phyloP scores from a whole-genome alignment of 2,329 filamentous ascomycete species.

The Fusarium sp. region DNA sequence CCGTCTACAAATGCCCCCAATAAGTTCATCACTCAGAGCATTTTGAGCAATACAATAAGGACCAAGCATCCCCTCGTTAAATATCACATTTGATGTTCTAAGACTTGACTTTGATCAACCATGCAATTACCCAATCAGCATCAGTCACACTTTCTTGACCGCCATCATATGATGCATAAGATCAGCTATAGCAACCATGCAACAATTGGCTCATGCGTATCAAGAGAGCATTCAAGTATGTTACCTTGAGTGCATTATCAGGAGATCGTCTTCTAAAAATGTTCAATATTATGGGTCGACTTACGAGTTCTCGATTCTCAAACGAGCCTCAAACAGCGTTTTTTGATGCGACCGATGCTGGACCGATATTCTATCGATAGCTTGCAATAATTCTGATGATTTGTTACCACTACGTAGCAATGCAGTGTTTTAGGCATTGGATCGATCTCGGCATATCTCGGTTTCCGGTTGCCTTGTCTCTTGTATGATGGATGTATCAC shows the following conservation, averaged over 20 bases:
- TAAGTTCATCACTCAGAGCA: neutral
- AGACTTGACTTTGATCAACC: neutral
- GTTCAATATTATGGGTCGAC: neutral
- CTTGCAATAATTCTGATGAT: neutral
- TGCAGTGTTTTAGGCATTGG: neutral
- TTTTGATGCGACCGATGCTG: neutral
- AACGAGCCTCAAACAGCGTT: neutral
- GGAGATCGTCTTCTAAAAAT: neutral
- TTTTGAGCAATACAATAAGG: neutral
- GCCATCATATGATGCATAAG: constrained; percentile 1
- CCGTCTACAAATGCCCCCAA: neutral
- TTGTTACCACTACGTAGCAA: neutral
- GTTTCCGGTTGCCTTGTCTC: neutral
- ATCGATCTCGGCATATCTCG: neutral
- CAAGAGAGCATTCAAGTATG: neutral
- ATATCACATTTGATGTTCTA: neutral
- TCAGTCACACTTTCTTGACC: neutral
- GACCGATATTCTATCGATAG: neutral
- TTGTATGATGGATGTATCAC: too few species aligned
- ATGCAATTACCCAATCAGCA: neutral
- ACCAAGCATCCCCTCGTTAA: neutral
- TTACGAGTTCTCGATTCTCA: neutral
- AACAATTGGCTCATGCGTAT: neutral
- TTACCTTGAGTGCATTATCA: neutral
- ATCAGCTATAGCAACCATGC: neutral